Base-by-base conservation (phyloP, 2,329 filamentous ascomycete species). In the Beauveria medogensis region DNA sequence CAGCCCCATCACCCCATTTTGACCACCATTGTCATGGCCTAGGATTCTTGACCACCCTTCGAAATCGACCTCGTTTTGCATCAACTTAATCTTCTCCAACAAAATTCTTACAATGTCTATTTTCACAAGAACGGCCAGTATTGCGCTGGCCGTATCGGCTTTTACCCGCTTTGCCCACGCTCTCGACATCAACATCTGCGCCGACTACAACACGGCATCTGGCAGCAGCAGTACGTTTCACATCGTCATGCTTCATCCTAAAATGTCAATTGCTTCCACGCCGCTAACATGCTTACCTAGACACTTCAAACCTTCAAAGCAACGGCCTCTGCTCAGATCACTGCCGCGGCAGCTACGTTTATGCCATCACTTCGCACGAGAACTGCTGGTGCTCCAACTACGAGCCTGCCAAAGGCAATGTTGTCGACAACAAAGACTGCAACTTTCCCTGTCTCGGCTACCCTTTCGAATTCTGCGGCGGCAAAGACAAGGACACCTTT, bases 371-470 rank as follows among this genome's bases (percentile, higher is more conserved):
- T 1, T 82, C 90, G 66, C 79, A 74, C 18, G 76, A 83, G 37
- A 72, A 79, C 56, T 93, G 90, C 70, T 93, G 88, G 88, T 93
- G 90, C 71, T 87, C 87, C 43, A 81, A 91, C 70, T 86, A 86
- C 67, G 78, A 79, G 2, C 90, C 90, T 9, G 76, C 76, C 55
- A 64, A 74, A 37, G 69, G 68, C 22, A 71, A 69, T 37, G 70
- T 77, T 59, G 74, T 78, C 55, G 68, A 74, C 24, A 71, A 73
- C 2, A 65, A 64, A 40, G 67, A 80, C 24, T 93, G 90, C 73
- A 73, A 79, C 65, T 71, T 71, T 0, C 55, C 73, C 18, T 93
- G 90, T 66, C 88, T 88, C 9, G 90, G 88, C n/a, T 93, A 81
- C 69, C 83, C 83, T 0, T 40, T 57, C 1, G 88, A 92, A 64